Evolutionary conservation across 257 asterid genomes (phyloP).

Genomic region (Echium plantagineum): DNA sequence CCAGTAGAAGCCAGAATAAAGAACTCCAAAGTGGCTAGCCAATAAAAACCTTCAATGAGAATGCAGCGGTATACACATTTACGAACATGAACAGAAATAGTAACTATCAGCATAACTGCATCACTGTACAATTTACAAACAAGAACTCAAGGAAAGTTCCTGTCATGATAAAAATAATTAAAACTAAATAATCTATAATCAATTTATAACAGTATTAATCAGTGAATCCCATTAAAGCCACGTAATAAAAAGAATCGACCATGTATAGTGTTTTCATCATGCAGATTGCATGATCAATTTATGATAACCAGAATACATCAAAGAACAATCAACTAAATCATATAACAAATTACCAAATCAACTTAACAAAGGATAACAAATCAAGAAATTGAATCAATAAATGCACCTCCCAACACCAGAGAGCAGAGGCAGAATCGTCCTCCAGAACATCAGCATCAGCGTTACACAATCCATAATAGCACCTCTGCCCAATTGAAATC

Average conservation of each 20-base stretch:
- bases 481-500: slow-evolving; percentile 61
- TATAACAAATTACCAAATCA: not conserved
- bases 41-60: too few relatives aligned
- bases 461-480: slow-evolving; percentile 46
- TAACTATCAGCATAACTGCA: not conserved
- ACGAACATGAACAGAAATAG: not conserved
- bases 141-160: not conserved
- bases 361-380: not conserved
- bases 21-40: not conserved
- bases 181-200: not conserved
- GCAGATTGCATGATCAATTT: too few relatives aligned
- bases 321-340: not conserved
- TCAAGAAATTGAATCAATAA: not conserved
- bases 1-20: not conserved
- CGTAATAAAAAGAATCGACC: too few relatives aligned
- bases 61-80: not conserved
- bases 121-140: not conserved
- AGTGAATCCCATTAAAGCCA: not conserved
- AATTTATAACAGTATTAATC: too few relatives aligned
- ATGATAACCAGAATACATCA: not conserved
- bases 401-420: slow-evolving; percentile 96
- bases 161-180: not conserved
- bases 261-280: too few relatives aligned
- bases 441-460: slow-evolving; percentile 81
- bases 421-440: slow-evolving; percentile 61